A percentile compares a stretch with the other conserved stretches of the same genome.
These are phyloP conservation scores for Brettanomyces sp. DNA, from an alignment of 805 yeast genomes.

Conservation along the genomic window DNA sequence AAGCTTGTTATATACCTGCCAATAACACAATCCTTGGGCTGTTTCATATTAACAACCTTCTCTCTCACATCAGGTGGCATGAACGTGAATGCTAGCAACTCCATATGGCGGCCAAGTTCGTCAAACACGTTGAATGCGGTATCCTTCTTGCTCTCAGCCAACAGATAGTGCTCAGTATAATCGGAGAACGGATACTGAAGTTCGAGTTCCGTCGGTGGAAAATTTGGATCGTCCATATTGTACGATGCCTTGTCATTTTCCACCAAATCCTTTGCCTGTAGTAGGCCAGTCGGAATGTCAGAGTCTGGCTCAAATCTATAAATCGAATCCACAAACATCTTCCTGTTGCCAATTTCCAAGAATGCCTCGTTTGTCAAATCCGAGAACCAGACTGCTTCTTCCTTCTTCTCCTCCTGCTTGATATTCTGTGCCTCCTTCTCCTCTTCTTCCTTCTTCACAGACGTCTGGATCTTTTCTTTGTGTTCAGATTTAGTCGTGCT, in stretches of 20 bases:
- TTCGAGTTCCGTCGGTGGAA: slow-evolving; percentile 16
- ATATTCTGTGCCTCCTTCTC: neutral
- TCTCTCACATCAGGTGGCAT: slow-evolving; percentile 29
- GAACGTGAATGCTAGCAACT: slow-evolving; percentile 28
- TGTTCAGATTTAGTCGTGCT: neutral
- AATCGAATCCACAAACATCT: slow-evolving; percentile 14
- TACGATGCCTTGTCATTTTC: slow-evolving; percentile 14
- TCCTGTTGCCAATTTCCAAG: slow-evolving; percentile 9
- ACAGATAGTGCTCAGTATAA: slow-evolving; percentile 39
- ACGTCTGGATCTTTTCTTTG: neutral
- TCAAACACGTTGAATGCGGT: slow-evolving; percentile 51
- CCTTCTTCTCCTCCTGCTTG: slow-evolving; percentile 6
- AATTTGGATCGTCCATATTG: slow-evolving; percentile 20
- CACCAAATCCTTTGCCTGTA: slow-evolving; percentile 14
- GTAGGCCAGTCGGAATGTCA: slow-evolving; percentile 8
- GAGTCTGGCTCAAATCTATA: slow-evolving; percentile 13
- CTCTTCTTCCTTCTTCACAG: neutral
- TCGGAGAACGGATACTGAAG: slow-evolving; percentile 33
- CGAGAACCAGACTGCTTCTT: slow-evolving; percentile 7
- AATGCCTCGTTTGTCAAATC: slow-evolving; percentile 5
- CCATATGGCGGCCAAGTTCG: slow-evolving; percentile 49
- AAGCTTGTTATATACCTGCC: slow-evolving; percentile 29
- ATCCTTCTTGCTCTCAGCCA: slow-evolving; percentile 43
- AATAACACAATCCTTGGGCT: slow-evolving; percentile 29
- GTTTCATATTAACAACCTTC: slow-evolving; percentile 25